A percentile compares a stretch with the other conserved stretches of the same genome.
Conservation (phyloP, 768 basidiomycete species). For the Naganishia randhawae region DNA sequence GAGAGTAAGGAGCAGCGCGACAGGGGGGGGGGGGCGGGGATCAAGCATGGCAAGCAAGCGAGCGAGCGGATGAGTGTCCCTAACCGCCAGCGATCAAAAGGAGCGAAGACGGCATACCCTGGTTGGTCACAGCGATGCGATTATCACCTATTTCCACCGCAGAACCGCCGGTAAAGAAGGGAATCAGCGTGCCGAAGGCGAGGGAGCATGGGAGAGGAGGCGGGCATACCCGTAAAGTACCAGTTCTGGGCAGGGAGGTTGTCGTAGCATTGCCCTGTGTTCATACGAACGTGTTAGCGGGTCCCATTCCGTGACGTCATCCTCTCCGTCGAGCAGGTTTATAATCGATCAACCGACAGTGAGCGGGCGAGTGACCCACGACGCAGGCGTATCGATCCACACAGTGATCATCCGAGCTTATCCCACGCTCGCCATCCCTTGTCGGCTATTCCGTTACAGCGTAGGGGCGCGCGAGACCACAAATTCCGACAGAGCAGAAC, state of each 20-base stretch:
- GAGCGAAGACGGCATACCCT: neutral
- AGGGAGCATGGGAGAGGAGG: neutral
- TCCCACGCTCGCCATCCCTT: too few species aligned
- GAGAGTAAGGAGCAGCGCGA: too few species aligned
- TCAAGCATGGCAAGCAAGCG: neutral
- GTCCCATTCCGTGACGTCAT: too few species aligned
- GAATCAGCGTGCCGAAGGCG: neutral
- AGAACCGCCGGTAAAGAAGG: too few species aligned
- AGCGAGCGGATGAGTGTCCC: neutral
- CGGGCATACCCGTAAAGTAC: slow-evolving; percentile 27
- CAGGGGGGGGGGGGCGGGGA: neutral
- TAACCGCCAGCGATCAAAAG: neutral
- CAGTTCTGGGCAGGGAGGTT: slow-evolving; percentile 27
- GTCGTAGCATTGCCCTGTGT: slow-evolving; percentile 25
- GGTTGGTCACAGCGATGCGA: slow-evolving; percentile 21
- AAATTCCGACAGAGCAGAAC: neutral
- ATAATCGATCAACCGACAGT: neutral
- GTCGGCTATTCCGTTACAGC: too few species aligned
- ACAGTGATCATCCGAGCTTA: too few species aligned
- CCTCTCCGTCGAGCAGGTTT: too few species aligned
- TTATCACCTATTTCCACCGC: slow-evolving; percentile 10
- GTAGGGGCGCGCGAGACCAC: too few species aligned
- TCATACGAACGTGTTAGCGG: neutral
- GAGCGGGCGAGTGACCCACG: too few species aligned
- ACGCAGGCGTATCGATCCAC: too few species aligned